Percentiles rank a stretch among this genome's conserved stretches.
Conservation (phyloP, 371 early-diverging fungal genomes). For the Blakeslea trispora region DNA sequence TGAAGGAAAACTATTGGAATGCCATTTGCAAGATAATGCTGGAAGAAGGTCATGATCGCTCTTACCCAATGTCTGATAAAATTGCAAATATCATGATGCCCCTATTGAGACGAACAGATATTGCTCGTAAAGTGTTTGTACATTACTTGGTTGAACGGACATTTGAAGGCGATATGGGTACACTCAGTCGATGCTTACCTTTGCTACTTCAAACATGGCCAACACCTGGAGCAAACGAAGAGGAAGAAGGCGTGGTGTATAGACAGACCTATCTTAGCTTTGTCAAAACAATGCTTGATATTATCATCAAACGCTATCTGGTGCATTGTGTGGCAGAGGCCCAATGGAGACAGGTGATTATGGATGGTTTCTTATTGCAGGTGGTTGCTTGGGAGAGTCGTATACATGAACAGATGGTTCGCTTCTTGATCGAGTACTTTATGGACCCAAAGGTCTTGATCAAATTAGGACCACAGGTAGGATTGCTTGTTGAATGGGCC, state of each 20-base stretch:
- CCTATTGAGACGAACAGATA: slow-evolving; percentile 43
- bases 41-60: slow-evolving; percentile 31
- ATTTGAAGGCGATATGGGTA: slow-evolving; percentile 41
- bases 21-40: slow-evolving; percentile 31
- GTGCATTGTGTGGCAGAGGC: slow-evolving; percentile 40
- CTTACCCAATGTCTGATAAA: slow-evolving; percentile 14
- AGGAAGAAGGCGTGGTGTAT: slow-evolving; percentile 36
- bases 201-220: slow-evolving; percentile 43
- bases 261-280: slow-evolving; percentile 53
- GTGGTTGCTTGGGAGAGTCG: slow-evolving; percentile 41
- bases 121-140: slow-evolving; percentile 57
- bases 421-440: slow-evolving; percentile 45
- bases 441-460: slow-evolving; percentile 26
- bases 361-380: slow-evolving; percentile 51
- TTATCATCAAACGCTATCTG: slow-evolving; percentile 44
- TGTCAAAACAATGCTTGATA: slow-evolving; percentile 46
- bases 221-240: slow-evolving; percentile 36
- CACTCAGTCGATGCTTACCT: slow-evolving; percentile 45
- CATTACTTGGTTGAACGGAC: slow-evolving; percentile 55
- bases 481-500: slow-evolving; percentile 40
- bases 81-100: slow-evolving; percentile 10
- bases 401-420: slow-evolving; percentile 46
- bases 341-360: slow-evolving; percentile 43
- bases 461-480: slow-evolving; percentile 33
- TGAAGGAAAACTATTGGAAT: slow-evolving; percentile 38